Evolutionary conservation across 2,329 filamentous ascomycete genomes (phyloP).

Genomic region (Chalaropsis thielavioides): DNA sequence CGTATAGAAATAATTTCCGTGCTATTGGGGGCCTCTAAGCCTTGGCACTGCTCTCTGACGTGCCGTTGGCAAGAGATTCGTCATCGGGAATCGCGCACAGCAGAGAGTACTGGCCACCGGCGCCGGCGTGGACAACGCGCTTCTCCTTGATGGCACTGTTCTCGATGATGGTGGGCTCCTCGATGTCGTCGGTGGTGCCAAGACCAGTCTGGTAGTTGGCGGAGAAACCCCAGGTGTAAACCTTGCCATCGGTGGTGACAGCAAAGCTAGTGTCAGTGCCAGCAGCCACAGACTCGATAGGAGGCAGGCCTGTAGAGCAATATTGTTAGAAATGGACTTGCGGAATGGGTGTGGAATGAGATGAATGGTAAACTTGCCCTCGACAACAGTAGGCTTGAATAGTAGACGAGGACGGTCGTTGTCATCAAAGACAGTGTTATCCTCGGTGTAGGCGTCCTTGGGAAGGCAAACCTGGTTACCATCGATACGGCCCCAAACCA

Average conservation of each 20-base stretch:
- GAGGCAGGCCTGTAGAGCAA: conserved; percentile 12
- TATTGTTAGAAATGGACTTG: conserved; percentile 4
- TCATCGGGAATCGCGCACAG: conserved; percentile 33
- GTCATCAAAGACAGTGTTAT: conserved; percentile 48
- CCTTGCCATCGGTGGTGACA: conserved; percentile 53
- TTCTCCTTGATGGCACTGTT: conserved; percentile 68
- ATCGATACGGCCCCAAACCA: conserved; percentile 47
- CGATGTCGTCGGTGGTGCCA: conserved; percentile 52
- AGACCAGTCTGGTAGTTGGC: conserved; percentile 68
- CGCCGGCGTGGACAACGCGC: conserved; percentile 62
- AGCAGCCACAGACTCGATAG: conserved; percentile 35
- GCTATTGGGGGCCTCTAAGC: conserved; percentile 9
- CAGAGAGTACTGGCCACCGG: conserved; percentile 73
- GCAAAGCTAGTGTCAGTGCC: conserved; percentile 63
- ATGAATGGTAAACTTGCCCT: conserved; percentile 18
- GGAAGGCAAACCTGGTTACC: conserved; percentile 41
- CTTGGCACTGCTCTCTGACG: conserved; percentile 2
- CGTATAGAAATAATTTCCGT: not conserved
- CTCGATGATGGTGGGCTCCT: conserved; percentile 45
- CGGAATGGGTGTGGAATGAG: not conserved
- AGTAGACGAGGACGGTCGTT: conserved; percentile 51
- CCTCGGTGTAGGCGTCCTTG: conserved; percentile 33
- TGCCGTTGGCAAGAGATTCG: conserved; percentile 23
- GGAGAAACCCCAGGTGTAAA: conserved; percentile 69
- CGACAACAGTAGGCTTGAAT: conserved; percentile 25